These are phyloP conservation scores for Ceratocystis albifundus DNA, from an alignment of 2,329 filamentous ascomycete genomes.

Conservation along the genomic window DNA sequence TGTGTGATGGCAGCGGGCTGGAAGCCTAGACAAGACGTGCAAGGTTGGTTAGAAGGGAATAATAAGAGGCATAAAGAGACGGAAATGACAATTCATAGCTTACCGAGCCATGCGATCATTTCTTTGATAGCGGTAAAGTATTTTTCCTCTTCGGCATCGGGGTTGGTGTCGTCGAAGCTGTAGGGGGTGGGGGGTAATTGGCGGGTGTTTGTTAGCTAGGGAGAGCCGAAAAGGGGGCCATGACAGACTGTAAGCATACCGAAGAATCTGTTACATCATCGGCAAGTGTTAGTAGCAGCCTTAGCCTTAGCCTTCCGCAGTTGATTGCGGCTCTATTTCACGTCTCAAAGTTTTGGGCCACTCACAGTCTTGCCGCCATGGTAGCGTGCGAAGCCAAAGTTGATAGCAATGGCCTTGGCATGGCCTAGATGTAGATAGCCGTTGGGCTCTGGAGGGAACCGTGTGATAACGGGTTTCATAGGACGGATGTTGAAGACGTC, in stretches of 20 bases:
- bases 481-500: slow-evolving; percentile 61
- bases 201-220: no score
- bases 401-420: slow-evolving; percentile 88
- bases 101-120: slow-evolving; percentile 70
- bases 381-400: slow-evolving; percentile 84
- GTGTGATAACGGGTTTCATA: slow-evolving; percentile 50
- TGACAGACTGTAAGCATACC: slow-evolving; percentile 13
- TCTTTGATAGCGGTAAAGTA: slow-evolving; percentile 87
- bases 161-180: slow-evolving; percentile 89
- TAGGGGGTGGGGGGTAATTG: no score
- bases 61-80: background rate
- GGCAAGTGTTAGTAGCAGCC: background rate
- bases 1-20: slow-evolving; percentile 69
- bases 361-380: slow-evolving; percentile 55
- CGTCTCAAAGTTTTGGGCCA: slow-evolving; percentile 15
- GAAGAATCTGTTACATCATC: slow-evolving; percentile 12
- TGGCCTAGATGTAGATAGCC: slow-evolving; percentile 90
- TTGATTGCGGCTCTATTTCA: background rate
- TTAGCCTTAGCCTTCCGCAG: background rate
- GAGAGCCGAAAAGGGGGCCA: background rate
- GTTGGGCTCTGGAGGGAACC: slow-evolving; percentile 81
- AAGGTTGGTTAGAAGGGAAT: background rate
- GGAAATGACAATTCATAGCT: background rate
- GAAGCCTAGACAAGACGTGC: slow-evolving; percentile 39
- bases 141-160: slow-evolving; percentile 78